A percentile compares a stretch with the other conserved stretches of the same genome.
phyloP scores from a whole-genome alignment of 2,329 filamentous ascomycete species.

The Ilyonectria sp. region DNA sequence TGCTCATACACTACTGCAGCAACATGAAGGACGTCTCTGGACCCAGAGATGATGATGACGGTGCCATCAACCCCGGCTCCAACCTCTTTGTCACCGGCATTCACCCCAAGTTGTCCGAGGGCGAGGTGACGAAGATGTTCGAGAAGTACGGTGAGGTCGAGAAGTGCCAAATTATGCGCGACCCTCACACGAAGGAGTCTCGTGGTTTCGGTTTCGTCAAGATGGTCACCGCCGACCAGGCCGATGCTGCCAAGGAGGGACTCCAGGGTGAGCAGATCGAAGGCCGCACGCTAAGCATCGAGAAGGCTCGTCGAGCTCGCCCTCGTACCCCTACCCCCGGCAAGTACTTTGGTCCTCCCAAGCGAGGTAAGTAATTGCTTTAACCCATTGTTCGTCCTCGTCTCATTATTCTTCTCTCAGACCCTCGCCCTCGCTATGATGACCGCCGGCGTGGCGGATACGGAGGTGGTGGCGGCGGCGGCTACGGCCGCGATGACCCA shows the following conservation, averaged over 20 bases:
- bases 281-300: conserved; percentile 95
- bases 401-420: conserved; percentile 44
- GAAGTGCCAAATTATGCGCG: conserved; percentile 99
- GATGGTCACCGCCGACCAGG: conserved; percentile 95
- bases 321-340: conserved; percentile 97
- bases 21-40: conserved; percentile 69
- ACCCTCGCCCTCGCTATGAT: conserved; percentile 65
- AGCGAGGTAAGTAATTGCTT: conserved; percentile 80
- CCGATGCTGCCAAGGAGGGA: conserved; percentile 96
- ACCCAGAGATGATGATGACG: conserved; percentile 77
- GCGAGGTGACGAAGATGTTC: conserved; percentile 93
- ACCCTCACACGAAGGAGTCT: conserved; percentile 98
- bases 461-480: conserved; percentile 62
- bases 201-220: conserved; percentile 99
- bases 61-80: conserved; percentile 91
- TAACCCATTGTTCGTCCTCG: background rate
- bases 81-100: conserved; percentile 99
- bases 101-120: conserved; percentile 90
- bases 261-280: conserved; percentile 96
- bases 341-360: conserved; percentile 99
- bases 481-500: conserved; percentile 68
- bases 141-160: conserved; percentile 99
- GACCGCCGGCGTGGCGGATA: conserved; percentile 76
- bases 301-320: conserved; percentile 96
- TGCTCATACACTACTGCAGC: conserved; percentile 48